Base-by-base conservation (phyloP, 2,329 filamentous ascomycete genomes). In the Cordyceps tenuipes region DNA sequence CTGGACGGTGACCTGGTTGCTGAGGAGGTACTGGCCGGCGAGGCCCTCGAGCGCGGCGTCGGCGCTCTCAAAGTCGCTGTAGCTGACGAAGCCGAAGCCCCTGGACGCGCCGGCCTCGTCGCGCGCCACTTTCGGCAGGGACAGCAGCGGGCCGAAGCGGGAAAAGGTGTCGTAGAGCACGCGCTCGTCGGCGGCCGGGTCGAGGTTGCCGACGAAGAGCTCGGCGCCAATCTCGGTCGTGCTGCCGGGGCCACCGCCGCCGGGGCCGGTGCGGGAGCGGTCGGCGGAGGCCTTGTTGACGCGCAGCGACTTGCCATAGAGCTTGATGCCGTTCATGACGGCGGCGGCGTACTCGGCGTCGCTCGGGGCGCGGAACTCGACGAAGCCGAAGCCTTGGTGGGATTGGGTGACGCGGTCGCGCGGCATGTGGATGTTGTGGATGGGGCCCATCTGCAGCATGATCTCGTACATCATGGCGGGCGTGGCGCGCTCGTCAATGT, bases 301-400 rank as follows among this genome's bases (percentile, higher is more conserved):
- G 68, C 94, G 88, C 68, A 99, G 89, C 19, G 92, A 91, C 73
- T 97, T 97, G 65, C 92, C 92, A 74, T 89, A 96, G 26, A 99
- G 79, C 63, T 92, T 88, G 66, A 97, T 88, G 71, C 93, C 90
- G 76, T 97, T 97, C 89, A 97, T 95, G 66, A 97, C 90, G 71
- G 93, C 88, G 67, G 91, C 89, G 23, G 94, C 93, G 77, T 99
- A 99, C 72, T 97, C 94, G 68, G 94, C 94, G 74, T 97, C 94
- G 69, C 91, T 87, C 72, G 96, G 91, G 66, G 89, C 92, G 70
- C 91, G 93, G 75, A 97, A 99, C 76, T 99, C 94, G 75, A 99
- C 94, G 76, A 99, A 99, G 68, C 94, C 94, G 79, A 97, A 99
- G 67, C 94, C 94, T 76, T 97, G 94, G 74, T 99, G 94, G 61